These are phyloP conservation scores for Tieghemiomyces parasiticus DNA, from an alignment of 192 early-diverging fungal genomes.

Conservation along the genomic window DNA sequence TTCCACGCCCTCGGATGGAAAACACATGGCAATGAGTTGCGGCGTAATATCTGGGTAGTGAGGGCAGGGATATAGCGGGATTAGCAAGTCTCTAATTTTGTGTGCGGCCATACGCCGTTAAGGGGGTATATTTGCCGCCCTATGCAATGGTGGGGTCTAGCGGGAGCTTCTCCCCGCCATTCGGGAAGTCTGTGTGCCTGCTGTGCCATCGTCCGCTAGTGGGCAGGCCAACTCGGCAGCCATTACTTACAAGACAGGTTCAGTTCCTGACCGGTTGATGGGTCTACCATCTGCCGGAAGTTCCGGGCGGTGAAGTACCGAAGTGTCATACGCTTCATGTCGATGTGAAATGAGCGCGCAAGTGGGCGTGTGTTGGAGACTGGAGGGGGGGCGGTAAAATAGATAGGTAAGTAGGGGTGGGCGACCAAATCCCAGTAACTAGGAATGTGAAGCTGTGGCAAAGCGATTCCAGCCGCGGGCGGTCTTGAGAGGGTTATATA, in stretches of 20 bases:
- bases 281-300: not conserved
- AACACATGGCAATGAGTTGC: constrained; percentile 39
- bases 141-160: too few relatives aligned
- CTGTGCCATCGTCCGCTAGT: not conserved
- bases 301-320: constrained; percentile 6
- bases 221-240: not conserved
- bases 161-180: not conserved
- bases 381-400: too few relatives aligned
- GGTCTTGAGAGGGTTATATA: too few relatives aligned
- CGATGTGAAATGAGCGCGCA: too few relatives aligned
- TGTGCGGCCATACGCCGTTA: not conserved
- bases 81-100: not conserved
- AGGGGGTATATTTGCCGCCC: not conserved
- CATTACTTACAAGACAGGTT: constrained; percentile 9
- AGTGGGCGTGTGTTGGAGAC: too few relatives aligned
- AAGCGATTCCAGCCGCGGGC: too few relatives aligned
- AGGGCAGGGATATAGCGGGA: not conserved
- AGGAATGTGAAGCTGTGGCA: too few relatives aligned
- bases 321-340: too few relatives aligned
- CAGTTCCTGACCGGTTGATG: not conserved
- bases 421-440: too few relatives aligned
- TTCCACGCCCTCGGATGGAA: constrained; percentile 34
- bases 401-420: too few relatives aligned
- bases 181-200: not conserved
- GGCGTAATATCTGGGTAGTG: constrained; percentile 23